A percentile compares a stretch with the other conserved stretches of the same genome.
Evolutionary conservation across 1,139 yeast species (phyloP).

Genomic region (Suhomyces chickasaworum): DNA sequence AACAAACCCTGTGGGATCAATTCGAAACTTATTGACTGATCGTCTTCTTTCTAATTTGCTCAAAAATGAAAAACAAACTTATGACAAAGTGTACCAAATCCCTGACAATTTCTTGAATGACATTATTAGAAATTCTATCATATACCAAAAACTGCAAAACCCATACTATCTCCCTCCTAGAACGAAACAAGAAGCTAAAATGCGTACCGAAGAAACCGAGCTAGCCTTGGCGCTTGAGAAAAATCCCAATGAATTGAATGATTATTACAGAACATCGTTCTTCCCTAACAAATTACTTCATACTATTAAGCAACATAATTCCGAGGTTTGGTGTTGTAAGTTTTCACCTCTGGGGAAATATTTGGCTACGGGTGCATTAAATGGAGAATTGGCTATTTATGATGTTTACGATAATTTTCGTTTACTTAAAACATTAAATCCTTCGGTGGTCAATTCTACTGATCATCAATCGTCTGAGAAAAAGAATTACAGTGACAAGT

Average conservation of each 20-base stretch:
- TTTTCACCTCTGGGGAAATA: conserved; percentile 78
- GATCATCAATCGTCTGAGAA: conserved; percentile 31
- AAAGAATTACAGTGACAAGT: conserved; percentile 27
- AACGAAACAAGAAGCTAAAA: conserved; percentile 16
- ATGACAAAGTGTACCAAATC: conserved; percentile 14
- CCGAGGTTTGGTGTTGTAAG: conserved; percentile 83
- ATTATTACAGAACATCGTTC: conserved; percentile 15
- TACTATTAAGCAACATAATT: conserved; percentile 54
- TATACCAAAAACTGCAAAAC: conserved; percentile 31
- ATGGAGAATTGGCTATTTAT: conserved; percentile 65
- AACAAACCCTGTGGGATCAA: neutral
- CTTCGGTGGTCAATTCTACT: conserved; percentile 34
- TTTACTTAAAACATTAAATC: conserved; percentile 37
- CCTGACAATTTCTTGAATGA: conserved; percentile 27
- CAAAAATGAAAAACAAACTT: conserved; percentile 6
- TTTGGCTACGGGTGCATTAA: conserved; percentile 77
- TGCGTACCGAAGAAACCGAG: conserved; percentile 9
- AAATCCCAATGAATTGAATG: conserved; percentile 8
- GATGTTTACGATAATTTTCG: conserved; percentile 60
- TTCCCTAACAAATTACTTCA: conserved; percentile 52
- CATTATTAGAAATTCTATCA: conserved; percentile 32
- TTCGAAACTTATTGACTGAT: conserved; percentile 12
- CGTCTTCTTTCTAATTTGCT: conserved; percentile 13
- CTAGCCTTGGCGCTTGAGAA: conserved; percentile 15
- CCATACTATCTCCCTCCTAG: conserved; percentile 42